Base-by-base conservation (phyloP, 768 basidiomycete genomes). In the Lactarius pseudohatsudake region DNA sequence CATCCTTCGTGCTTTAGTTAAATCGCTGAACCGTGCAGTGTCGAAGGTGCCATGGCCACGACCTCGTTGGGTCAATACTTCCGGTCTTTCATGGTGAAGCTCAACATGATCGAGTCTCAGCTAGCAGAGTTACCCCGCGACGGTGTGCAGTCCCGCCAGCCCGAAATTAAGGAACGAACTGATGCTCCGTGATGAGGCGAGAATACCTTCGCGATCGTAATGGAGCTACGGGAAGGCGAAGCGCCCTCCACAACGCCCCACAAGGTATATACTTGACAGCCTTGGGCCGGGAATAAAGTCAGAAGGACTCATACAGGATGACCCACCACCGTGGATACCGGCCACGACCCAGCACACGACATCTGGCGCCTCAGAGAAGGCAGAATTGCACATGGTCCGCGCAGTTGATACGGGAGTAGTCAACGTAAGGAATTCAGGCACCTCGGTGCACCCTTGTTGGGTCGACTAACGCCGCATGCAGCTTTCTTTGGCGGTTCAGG, bases 391-490 rank as follows among this genome's bases (percentile, higher is more conserved):
- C 70, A 82, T 92, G 79, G 77, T 94, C 61, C 82, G 92, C 28
- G 88, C 88, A 15, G 90, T 94, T 8, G 90, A 92, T 71, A 94
- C 92, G 1, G 92, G 92, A 3, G 84, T 94, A 54, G 84, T 94
- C 60, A 91, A 89, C 73, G 92, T 88, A 73, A 72, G 85, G 11
- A 41, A 30, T 61, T 53, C 43, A 45, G 30, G 40, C 56, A 55
- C 10, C 28, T 22, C 9, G 32, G 50, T 7, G 22, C 40, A 2
- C 15, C 16, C 30, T 45, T 55, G 45, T 57, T 40, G 38, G 20
- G 13, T 53, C 10, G 26, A 53, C 34, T 64, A 20, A 57, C 53
- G 22, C 57, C 47, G 54, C 28, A 32, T 62, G 22, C 30, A 92
- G 91, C 76, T 93, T 50, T 88, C 91, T 22, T 78, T 93, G 1